Percentiles rank a stretch among this genome's conserved stretches.
These are phyloP conservation scores for Sabuloglossum arenarium DNA, from an alignment of 495 filamentous ascomycete genomes.

Conservation along the genomic window DNA sequence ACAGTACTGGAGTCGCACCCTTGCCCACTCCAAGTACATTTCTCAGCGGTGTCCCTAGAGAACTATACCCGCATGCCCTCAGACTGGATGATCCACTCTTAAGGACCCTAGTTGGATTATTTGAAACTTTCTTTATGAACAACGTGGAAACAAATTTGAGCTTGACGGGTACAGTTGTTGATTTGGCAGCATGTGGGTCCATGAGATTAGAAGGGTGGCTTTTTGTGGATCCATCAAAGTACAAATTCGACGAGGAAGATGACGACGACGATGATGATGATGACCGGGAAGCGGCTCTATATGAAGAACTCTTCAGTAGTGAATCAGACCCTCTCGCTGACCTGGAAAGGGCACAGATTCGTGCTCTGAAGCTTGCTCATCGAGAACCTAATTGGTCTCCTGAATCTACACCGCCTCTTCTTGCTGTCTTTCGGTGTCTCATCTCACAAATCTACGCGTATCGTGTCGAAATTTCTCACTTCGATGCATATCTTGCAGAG, in stretches of 20 bases:
- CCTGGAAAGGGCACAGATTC: constrained; percentile 15
- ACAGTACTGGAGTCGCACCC: constrained; percentile 28
- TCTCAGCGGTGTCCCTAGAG: constrained; percentile 11
- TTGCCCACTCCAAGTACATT: constrained; percentile 4
- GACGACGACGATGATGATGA: constrained; percentile 18
- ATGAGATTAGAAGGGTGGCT: constrained; percentile 79
- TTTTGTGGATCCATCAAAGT: constrained; percentile 45
- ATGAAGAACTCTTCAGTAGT: constrained; percentile 11
- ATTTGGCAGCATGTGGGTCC: constrained; percentile 62
- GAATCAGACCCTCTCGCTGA: constrained; percentile 1
- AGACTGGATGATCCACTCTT: constrained; percentile 58
- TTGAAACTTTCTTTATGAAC: constrained; percentile 71
- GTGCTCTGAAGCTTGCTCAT: constrained; percentile 24
- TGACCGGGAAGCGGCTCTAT: constrained; percentile 10
- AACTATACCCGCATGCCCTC: constrained; percentile 37
- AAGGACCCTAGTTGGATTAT: constrained; percentile 40
- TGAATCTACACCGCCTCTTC: constrained; percentile 20
- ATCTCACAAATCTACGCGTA: constrained; percentile 43
- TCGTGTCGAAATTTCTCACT: constrained; percentile 47
- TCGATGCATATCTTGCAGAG: constrained; percentile 55
- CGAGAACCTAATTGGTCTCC: constrained; percentile 21
- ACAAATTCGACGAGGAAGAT: constrained; percentile 28
- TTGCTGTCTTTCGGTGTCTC: constrained; percentile 25
- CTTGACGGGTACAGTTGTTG: constrained; percentile 62
- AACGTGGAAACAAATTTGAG: constrained; percentile 75